phyloP scores from a whole-genome alignment of 371 early-diverging fungal species.

The Circinella umbellata region DNA sequence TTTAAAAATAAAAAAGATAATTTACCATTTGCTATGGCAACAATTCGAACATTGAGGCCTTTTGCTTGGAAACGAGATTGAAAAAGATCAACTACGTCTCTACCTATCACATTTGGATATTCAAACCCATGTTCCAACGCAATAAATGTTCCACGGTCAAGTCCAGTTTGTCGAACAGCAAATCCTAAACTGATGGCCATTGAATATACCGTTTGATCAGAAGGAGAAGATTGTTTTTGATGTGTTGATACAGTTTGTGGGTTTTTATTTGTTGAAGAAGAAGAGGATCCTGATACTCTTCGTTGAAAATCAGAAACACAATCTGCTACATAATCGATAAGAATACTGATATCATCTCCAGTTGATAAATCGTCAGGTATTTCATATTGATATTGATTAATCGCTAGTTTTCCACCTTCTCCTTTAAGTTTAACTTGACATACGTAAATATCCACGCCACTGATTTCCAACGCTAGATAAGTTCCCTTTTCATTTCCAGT shows the following conservation, averaged over 20 bases:
- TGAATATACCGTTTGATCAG: constrained; percentile 23
- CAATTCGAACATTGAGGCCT: constrained; percentile 47
- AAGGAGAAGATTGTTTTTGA: background rate
- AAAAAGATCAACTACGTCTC: constrained; percentile 47
- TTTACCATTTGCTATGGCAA: constrained; percentile 57
- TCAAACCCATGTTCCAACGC: constrained; percentile 52
- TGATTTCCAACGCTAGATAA: constrained; percentile 92
- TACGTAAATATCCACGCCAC: constrained; percentile 74
- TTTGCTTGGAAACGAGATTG: constrained; percentile 41
- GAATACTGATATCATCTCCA: constrained; percentile 61
- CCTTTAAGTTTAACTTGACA: constrained; percentile 58
- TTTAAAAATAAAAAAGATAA: background rate
- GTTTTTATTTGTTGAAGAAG: constrained; percentile 12
- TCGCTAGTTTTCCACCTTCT: constrained; percentile 51
- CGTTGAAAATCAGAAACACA: constrained; percentile 51
- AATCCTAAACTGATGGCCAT: constrained; percentile 54
- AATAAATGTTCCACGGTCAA: constrained; percentile 44
- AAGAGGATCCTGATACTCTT: constrained; percentile 35
- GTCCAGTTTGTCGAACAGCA: constrained; percentile 48
- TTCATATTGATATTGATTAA: constrained; percentile 69
- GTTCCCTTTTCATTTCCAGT: constrained; percentile 86
- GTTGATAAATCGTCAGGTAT: constrained; percentile 79
- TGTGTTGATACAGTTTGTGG: constrained; percentile 7
- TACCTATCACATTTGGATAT: constrained; percentile 46
- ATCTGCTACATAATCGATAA: constrained; percentile 92